A percentile compares a stretch with the other conserved stretches of the same genome.
phyloP scores from a whole-genome alignment of 305 asterid genomes.

The Fraxinus sp. region DNA sequence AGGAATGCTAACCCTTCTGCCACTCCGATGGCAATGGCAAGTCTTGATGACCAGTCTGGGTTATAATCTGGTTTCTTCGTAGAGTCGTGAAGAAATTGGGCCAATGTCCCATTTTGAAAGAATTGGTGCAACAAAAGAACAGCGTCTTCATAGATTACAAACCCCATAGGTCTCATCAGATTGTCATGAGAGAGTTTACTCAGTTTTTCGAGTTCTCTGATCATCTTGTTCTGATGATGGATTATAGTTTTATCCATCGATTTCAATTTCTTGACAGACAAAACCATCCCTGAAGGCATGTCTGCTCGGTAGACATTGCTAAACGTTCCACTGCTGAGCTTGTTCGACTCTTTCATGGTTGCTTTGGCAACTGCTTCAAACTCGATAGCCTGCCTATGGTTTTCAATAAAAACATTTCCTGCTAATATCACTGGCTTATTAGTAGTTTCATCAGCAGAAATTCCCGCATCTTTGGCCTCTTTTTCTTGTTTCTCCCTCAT shows the following conservation, averaged over 20 bases:
- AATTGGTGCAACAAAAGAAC: constrained; percentile 68
- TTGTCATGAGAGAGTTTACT: constrained; percentile 81
- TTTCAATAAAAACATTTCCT: constrained; percentile 78
- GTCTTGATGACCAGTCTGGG: constrained; percentile 84
- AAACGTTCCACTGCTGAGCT: constrained; percentile 69
- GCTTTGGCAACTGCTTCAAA: constrained; percentile 82
- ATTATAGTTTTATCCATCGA: constrained; percentile 71
- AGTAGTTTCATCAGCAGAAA: constrained; percentile 35
- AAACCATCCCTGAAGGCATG: constrained; percentile 88
- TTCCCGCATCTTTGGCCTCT: constrained; percentile 48
- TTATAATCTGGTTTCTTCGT: constrained; percentile 45
- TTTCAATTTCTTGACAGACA: constrained; percentile 72
- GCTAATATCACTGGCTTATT: constrained; percentile 64
- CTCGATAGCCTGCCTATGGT: constrained; percentile 78
- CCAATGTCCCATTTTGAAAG: constrained; percentile 63
- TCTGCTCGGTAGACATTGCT: constrained; percentile 86
- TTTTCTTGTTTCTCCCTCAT: constrained; percentile 88
- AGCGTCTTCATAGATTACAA: constrained; percentile 71
- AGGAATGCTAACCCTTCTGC: constrained; percentile 92
- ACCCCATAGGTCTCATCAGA: constrained; percentile 80
- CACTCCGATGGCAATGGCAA: constrained; percentile 82
- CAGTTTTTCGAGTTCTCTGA: constrained; percentile 82
- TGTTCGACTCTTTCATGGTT: constrained; percentile 68
- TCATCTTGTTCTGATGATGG: constrained; percentile 77
- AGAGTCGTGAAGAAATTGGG: constrained; percentile 64